Evolutionary conservation across 2,329 filamentous ascomycete genomes (phyloP).

Genomic region (Graphium sp.): DNA sequence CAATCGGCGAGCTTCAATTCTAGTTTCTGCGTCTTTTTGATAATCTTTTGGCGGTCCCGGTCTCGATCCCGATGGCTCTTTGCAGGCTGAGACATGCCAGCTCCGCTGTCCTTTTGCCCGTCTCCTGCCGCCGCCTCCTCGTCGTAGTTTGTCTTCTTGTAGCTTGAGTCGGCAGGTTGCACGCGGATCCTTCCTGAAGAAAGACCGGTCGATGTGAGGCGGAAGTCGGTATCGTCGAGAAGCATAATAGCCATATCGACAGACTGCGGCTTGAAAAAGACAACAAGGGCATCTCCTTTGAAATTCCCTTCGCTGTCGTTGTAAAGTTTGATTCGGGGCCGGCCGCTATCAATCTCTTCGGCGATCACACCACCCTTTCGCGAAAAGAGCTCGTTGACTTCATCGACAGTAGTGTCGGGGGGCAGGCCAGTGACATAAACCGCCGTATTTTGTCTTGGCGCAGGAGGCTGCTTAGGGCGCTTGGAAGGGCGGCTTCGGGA

Average conservation of each 20-base stretch:
- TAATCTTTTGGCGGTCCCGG: conserved; percentile 75
- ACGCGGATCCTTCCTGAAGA: conserved; percentile 56
- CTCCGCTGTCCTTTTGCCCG: conserved; percentile 23
- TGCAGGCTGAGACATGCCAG: conserved; percentile 20
- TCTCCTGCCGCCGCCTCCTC: conserved; percentile 12
- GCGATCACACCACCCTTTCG: conserved; percentile 78
- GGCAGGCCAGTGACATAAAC: conserved; percentile 87
- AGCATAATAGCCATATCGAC: conserved; percentile 71
- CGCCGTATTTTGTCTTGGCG: conserved; percentile 61
- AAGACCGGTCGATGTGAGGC: conserved; percentile 37
- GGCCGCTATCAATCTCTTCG: conserved; percentile 79
- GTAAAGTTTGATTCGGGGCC: conserved; percentile 88
- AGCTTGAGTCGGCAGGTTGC: conserved; percentile 72
- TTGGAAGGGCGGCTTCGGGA: conserved; percentile 18
- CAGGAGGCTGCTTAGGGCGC: conserved; percentile 27
- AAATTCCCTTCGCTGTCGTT: conserved; percentile 64
- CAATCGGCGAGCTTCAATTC: conserved; percentile 88
- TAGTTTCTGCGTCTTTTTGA: conserved; percentile 78
- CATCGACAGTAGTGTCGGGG: conserved; percentile 57
- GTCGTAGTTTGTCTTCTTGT: conserved; percentile 71
- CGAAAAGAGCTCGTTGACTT: conserved; percentile 72
- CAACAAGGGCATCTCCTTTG: conserved; percentile 84
- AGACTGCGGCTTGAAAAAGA: conserved; percentile 93
- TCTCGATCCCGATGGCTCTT: conserved; percentile 52
- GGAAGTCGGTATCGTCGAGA: conserved; percentile 68